Conservation (phyloP, 192 early-diverging fungal species). For the Borealophlyctis nickersoniae region DNA sequence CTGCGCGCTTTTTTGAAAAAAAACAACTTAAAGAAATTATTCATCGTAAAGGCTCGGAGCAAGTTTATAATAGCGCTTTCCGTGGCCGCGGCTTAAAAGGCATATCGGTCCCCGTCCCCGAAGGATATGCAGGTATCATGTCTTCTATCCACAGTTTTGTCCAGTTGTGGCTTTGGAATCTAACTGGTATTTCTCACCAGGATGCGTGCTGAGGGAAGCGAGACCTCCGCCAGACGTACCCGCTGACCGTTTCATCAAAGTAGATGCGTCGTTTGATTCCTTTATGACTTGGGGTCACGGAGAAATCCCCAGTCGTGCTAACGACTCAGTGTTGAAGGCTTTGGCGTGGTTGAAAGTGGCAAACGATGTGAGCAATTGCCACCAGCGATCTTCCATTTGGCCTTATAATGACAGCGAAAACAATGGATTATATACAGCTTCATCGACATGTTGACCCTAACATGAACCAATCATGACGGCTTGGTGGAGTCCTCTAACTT, state of each 20-base stretch:
- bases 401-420: too few relatives aligned
- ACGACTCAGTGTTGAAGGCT: slow-evolving; percentile 13
- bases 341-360: slow-evolving; percentile 26
- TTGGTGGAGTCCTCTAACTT: too few relatives aligned
- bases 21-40: not conserved
- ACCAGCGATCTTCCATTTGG: too few relatives aligned
- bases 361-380: slow-evolving; percentile 17
- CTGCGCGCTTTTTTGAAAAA: not conserved
- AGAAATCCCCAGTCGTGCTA: slow-evolving; percentile 15
- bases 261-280: slow-evolving; percentile 11
- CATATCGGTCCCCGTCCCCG: slow-evolving; percentile 10
- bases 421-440: too few relatives aligned
- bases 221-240: not conserved
- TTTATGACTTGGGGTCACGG: slow-evolving; percentile 29
- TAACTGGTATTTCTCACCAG: not conserved
- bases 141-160: not conserved
- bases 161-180: not conserved
- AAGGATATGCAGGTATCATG: slow-evolving; percentile 21
- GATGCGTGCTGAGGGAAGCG: not conserved
- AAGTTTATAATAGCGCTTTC: slow-evolving; percentile 19
- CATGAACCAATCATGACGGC: too few relatives aligned
- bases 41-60: too few relatives aligned
- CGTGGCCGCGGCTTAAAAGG: slow-evolving; percentile 30
- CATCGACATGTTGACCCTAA: too few relatives aligned
- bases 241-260: not conserved